Percentiles rank a stretch among this genome's conserved stretches.
These are phyloP conservation scores for Aspergillus saccharolyticus DNA, from an alignment of 495 filamentous ascomycete genomes.

Conservation along the genomic window DNA sequence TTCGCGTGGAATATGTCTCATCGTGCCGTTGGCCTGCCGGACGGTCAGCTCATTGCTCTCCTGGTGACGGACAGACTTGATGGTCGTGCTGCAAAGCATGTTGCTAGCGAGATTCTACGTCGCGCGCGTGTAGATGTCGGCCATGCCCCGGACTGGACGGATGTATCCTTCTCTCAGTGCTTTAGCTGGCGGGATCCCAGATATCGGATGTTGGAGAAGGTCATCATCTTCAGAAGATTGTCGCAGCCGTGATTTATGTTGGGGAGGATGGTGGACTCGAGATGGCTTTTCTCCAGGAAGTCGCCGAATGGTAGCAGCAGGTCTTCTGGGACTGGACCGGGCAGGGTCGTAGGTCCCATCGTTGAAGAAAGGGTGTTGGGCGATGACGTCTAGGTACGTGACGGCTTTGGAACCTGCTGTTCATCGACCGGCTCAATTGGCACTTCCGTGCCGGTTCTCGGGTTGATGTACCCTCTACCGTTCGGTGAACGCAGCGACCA, in stretches of 20 bases:
- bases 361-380: constrained; percentile 20
- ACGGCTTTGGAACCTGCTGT: constrained; percentile 18
- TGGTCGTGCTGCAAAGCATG: constrained; percentile 26
- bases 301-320: constrained; percentile 45
- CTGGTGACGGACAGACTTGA: constrained; percentile 23
- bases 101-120: constrained; percentile 23
- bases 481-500: constrained; percentile 14
- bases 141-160: constrained; percentile 30
- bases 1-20: constrained; percentile 35
- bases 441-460: constrained; percentile 37
- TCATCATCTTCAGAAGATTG: constrained; percentile 29
- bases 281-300: constrained; percentile 43
- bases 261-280: constrained; percentile 23
- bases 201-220: constrained; percentile 27
- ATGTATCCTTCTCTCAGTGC: constrained; percentile 17
- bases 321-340: constrained; percentile 48
- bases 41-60: constrained; percentile 27
- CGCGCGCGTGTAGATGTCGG: constrained; percentile 39
- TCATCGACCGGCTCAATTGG: constrained; percentile 29
- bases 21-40: constrained; percentile 26
- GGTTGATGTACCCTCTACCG: constrained; percentile 25
- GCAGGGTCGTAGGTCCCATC: constrained; percentile 39
- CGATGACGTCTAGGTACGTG: constrained; percentile 29
- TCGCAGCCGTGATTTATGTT: constrained; percentile 25
- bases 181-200: constrained; percentile 20